Percentiles rank a stretch among this genome's conserved stretches.
These are phyloP conservation scores for Endogone sp. DNA, from an alignment of 192 early-diverging fungal genomes.

Conservation along the genomic window DNA sequence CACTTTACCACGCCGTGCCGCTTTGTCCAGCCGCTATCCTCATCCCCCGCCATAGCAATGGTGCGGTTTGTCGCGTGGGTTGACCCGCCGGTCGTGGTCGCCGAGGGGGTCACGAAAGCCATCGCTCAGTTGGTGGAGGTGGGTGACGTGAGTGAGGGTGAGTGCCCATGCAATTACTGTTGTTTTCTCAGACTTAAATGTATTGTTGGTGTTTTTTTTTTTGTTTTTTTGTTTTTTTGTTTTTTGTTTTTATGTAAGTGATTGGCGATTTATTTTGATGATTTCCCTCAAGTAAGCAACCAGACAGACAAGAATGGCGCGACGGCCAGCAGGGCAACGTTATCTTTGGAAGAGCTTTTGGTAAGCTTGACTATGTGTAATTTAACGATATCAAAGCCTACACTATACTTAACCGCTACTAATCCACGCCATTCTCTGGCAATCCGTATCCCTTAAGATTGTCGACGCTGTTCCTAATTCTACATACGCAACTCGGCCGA, in stretches of 20 bases:
- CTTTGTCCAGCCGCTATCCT: constrained; percentile 22
- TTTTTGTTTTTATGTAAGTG: too few relatives aligned
- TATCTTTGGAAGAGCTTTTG: not conserved
- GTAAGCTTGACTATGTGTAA: too few relatives aligned
- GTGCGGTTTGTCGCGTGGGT: constrained; percentile 28
- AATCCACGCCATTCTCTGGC: too few relatives aligned
- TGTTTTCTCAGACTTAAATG: too few relatives aligned
- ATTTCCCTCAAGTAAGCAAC: not conserved
- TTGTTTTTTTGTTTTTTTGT: too few relatives aligned
- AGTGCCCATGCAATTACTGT: too few relatives aligned
- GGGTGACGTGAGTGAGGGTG: not conserved
- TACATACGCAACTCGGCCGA: not conserved
- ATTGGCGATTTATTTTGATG: too few relatives aligned
- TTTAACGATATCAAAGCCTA: too few relatives aligned
- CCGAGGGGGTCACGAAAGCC: constrained; percentile 28
- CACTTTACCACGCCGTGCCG: constrained; percentile 18
- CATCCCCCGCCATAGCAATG: constrained; percentile 11
- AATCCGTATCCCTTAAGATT: not conserved
- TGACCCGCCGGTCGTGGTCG: constrained; percentile 29
- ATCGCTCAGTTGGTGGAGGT: not conserved
- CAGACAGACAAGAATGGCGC: not conserved
- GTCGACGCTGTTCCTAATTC: not conserved
- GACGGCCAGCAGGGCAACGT: not conserved
- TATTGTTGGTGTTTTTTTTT: too few relatives aligned
- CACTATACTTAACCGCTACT: too few relatives aligned